A percentile compares a stretch with the other conserved stretches of the same genome.
phyloP scores from a whole-genome alignment of 169 alveolate genomes.

The Cryptosporidium bovis region DNA sequence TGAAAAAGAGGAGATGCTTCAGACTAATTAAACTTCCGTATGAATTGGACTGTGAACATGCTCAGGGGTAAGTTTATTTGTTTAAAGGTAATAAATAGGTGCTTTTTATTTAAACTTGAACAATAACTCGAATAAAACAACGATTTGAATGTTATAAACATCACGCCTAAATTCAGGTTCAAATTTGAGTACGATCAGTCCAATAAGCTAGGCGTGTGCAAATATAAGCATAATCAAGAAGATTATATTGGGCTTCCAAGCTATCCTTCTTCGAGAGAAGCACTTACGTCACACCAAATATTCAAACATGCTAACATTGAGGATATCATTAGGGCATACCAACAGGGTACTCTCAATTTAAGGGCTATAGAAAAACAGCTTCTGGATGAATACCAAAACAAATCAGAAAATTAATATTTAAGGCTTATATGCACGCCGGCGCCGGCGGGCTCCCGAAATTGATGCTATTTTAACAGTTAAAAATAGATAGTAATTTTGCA shows the following conservation, averaged over 20 bases:
- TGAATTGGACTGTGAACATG: conserved; percentile 73
- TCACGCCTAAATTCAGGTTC: conserved; percentile 8
- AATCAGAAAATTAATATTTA: background rate
- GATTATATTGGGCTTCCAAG: conserved; percentile 72
- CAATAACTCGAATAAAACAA: background rate
- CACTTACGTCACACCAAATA: conserved; percentile 58
- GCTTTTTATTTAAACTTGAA: background rate
- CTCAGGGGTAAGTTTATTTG: conserved; percentile 43
- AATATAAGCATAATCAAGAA: conserved; percentile 24
- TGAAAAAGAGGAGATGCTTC: conserved; percentile 52
- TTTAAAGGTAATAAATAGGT: background rate
- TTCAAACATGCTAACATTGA: conserved; percentile 61
- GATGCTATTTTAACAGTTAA: background rate
- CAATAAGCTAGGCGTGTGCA: conserved; percentile 52
- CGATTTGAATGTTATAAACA: background rate
- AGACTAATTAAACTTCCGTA: conserved; percentile 55
- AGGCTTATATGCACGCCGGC: conserved; percentile 8
- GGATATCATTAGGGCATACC: conserved; percentile 64
- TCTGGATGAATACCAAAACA: background rate
- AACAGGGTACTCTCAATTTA: conserved; percentile 47
- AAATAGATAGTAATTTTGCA: too few relatives aligned
- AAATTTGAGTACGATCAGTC: conserved; percentile 54
- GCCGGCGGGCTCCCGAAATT: conserved; percentile 11
- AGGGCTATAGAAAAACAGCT: conserved; percentile 43
- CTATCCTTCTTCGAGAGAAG: conserved; percentile 71